phyloP scores from a whole-genome alignment of 2,329 filamentous ascomycete genomes.

The Phyllosticta paracitricarpa region DNA sequence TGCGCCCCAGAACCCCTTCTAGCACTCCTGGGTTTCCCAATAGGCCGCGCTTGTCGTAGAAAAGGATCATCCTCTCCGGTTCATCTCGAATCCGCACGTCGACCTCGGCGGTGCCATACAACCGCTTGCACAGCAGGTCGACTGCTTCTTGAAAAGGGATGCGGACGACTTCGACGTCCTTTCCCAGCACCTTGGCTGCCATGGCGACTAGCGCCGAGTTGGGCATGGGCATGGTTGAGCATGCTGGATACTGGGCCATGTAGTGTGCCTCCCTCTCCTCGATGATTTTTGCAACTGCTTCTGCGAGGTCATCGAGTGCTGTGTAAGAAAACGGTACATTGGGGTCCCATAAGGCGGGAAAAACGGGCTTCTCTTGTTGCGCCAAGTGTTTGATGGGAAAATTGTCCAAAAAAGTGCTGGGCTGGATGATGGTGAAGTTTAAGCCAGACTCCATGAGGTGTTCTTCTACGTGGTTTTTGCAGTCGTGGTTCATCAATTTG shows the following conservation, averaged over 20 bases:
- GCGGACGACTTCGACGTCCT: constrained; percentile 15
- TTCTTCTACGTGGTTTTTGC: constrained; percentile 27
- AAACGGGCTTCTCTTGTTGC: constrained; percentile 15
- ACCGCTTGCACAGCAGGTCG: constrained; percentile 7
- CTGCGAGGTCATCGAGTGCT: constrained; percentile 19
- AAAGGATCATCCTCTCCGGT: constrained; percentile 14
- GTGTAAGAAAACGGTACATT: constrained; percentile 18
- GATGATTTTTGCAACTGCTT: constrained; percentile 17
- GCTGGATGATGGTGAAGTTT: constrained; percentile 27
- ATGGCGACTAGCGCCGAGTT: constrained; percentile 16
- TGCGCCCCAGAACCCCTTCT: constrained; percentile 13
- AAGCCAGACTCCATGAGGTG: constrained; percentile 25
- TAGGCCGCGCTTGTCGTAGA: constrained; percentile 14
- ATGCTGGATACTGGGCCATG: constrained; percentile 20
- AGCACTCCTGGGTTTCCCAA: constrained; percentile 13
- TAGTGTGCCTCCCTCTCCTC: constrained; percentile 19
- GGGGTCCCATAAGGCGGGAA: constrained; percentile 15
- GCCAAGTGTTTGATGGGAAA: constrained; percentile 16
- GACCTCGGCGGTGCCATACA: constrained; percentile 4
- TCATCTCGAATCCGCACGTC: constrained; percentile 10
- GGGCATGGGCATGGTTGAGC: constrained; percentile 13
- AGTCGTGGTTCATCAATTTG: constrained; percentile 29
- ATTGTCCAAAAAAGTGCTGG: constrained; percentile 26
- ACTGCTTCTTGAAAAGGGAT: constrained; percentile 15
- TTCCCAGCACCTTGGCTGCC: constrained; percentile 17